Evolutionary conservation across 2,329 filamentous ascomycete genomes (phyloP), one percentile per base, ranked within the genome.

Genomic region (Teratosphaeria pseudoeucalypti): DNA sequence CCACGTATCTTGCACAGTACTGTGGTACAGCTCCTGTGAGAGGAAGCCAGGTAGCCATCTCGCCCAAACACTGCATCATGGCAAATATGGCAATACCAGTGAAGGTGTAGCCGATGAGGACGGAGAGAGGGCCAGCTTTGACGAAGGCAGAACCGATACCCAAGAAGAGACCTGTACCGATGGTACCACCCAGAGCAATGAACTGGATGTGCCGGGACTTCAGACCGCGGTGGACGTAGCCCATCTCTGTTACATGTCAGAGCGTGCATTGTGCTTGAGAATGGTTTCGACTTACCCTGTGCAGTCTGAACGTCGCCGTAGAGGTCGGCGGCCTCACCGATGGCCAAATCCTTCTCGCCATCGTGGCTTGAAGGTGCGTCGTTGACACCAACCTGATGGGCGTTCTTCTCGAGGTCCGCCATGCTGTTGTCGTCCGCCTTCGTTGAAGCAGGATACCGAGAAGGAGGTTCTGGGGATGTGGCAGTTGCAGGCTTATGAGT

Each of bases 31-130:
- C 79, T 37, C 79, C 74, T 7, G 65, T 75, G 56, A 83, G 73
- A 3, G 82, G 82, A 27, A 65, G 55, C 54, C 81, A 82, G 6
- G 81, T 77, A 57, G 77, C 78, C 79, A 85, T 83, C 71, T 85
- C 82, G 57, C 80, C 82, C 37, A 84, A 65, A 26, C 69, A 67
- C 57, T 76, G 75, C 70, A 77, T 76, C n/a, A 77, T 67, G 54
- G 70, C 69, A 64, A 69, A 76, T 3, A 76, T 71, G n/a, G 77
- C 78, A 43, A 81, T 72, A 68, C 82, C 82, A 27, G 65, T 67
- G 16, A 49, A 49, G n/a, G 43, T 49, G 43, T 49, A 49, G 56
- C 80, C 79, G 39, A 78, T 78, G 64, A 79, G 82, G 26, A 78
- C 75, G 67, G 82, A 82, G 53, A 71, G 75, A 29, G 75, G 77